A percentile compares a stretch with the other conserved stretches of the same genome.
phyloP scores from a whole-genome alignment of 1,284 basidiomycete species.

The Austroboletus novae-zelandiae region DNA sequence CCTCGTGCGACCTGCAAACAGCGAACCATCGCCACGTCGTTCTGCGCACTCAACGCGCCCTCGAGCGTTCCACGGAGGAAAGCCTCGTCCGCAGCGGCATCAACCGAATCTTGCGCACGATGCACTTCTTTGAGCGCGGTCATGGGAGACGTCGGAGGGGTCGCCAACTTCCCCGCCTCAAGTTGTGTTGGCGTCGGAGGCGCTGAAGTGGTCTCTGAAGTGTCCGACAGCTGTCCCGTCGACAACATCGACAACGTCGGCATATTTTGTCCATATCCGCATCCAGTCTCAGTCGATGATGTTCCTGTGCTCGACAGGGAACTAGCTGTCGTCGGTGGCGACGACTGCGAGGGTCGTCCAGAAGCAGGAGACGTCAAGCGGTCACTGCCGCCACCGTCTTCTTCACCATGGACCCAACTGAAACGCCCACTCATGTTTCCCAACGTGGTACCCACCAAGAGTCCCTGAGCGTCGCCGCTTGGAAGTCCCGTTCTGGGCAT shows the following conservation, averaged over 20 bases:
- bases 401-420: too few relatives aligned
- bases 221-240: background rate
- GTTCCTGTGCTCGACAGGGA: background rate
- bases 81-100: conserved; percentile 52
- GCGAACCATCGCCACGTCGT: conserved; percentile 62
- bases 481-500: background rate
- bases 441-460: background rate
- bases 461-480: conserved; percentile 8
- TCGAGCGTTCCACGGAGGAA: conserved; percentile 60
- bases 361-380: too few relatives aligned
- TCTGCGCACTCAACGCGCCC: conserved; percentile 52
- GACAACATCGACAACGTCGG: background rate
- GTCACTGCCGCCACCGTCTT: too few relatives aligned
- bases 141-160: conserved; percentile 10
- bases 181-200: conserved; percentile 8
- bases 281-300: background rate
- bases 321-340: background rate
- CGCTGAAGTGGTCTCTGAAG: conserved; percentile 6
- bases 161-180: background rate
- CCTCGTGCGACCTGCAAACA: conserved; percentile 61
- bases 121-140: conserved; percentile 38
- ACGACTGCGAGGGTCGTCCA: background rate
- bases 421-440: background rate
- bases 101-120: conserved; percentile 51
- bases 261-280: background rate